phyloP scores from a whole-genome alignment of 768 basidiomycete genomes.

The Amanita fuliginea region DNA sequence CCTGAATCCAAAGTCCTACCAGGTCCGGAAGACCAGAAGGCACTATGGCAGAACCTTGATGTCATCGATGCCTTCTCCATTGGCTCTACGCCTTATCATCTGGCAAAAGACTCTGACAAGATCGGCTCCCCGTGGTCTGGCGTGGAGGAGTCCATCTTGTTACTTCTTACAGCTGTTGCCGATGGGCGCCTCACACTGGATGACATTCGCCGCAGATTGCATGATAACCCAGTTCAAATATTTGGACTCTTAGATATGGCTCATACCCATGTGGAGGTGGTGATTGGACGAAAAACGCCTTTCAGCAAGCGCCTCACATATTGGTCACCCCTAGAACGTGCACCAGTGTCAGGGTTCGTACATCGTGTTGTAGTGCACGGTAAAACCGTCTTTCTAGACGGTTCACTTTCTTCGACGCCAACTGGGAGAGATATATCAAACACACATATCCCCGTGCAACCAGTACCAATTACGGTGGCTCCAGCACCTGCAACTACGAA shows the following conservation, averaged over 20 bases:
- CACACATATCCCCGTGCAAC: slow-evolving; percentile 20
- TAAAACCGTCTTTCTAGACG: slow-evolving; percentile 85
- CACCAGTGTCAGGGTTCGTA: slow-evolving; percentile 56
- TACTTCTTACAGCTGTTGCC: slow-evolving; percentile 78
- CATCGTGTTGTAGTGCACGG: slow-evolving; percentile 89
- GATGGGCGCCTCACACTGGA: slow-evolving; percentile 72
- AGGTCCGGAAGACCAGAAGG: slow-evolving; percentile 61
- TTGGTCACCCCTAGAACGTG: slow-evolving; percentile 81
- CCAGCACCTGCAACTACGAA: slow-evolving; percentile 5
- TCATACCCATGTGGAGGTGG: slow-evolving; percentile 87
- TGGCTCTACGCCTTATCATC: slow-evolving; percentile 70
- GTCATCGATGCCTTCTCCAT: slow-evolving; percentile 87
- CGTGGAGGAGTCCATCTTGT: slow-evolving; percentile 76
- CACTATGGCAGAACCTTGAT: slow-evolving; percentile 78
- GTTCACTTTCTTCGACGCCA: slow-evolving; percentile 46
- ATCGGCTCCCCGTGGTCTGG: slow-evolving; percentile 63
- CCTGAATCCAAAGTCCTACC: slow-evolving; percentile 58
- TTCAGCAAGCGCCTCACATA: slow-evolving; percentile 37
- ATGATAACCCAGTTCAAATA: slow-evolving; percentile 89
- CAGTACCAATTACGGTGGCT: not conserved
- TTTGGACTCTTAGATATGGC: slow-evolving; percentile 83
- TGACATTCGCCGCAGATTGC: slow-evolving; percentile 70
- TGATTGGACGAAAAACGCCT: slow-evolving; percentile 61
- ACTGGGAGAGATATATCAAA: slow-evolving; percentile 68
- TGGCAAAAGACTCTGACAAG: slow-evolving; percentile 54